phyloP scores from a whole-genome alignment of 768 basidiomycete genomes.

The Calvatia gigantea region DNA sequence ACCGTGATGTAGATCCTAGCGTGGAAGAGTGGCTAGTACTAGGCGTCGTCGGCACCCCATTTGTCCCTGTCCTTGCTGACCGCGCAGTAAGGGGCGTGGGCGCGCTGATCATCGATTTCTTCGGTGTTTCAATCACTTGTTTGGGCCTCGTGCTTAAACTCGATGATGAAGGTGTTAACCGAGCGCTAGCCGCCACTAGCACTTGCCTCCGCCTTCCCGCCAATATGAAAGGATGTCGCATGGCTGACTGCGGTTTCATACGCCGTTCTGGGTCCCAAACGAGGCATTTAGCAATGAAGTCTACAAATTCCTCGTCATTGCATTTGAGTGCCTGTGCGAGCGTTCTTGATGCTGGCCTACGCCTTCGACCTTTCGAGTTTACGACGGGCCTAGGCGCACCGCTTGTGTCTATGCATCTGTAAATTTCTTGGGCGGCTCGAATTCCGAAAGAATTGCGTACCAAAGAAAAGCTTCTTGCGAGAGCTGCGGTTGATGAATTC shows the following conservation, averaged over 20 bases:
- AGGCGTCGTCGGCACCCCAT: conserved; percentile 56
- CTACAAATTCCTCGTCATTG: conserved; percentile 93
- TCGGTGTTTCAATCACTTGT: conserved; percentile 64
- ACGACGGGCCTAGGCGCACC: conserved; percentile 92
- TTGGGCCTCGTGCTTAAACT: conserved; percentile 55
- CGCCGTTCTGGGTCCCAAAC: conserved; percentile 97
- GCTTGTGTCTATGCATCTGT: conserved; percentile 71
- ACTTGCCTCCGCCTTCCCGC: conserved; percentile 51
- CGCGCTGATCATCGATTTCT: conserved; percentile 87
- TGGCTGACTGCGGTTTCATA: conserved; percentile 88
- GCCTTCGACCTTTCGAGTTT: conserved; percentile 93
- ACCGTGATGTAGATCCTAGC: conserved; percentile 59
- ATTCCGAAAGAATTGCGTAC: conserved; percentile 43
- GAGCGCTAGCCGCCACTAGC: conserved; percentile 42
- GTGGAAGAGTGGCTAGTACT: conserved; percentile 52
- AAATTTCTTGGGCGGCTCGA: conserved; percentile 6
- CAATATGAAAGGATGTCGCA: conserved; percentile 88
- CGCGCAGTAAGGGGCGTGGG: conserved; percentile 86
- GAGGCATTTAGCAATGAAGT: conserved; percentile 97
- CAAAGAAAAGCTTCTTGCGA: conserved; percentile 94
- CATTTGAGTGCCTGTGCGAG: conserved; percentile 86
- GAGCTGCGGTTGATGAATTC: conserved; percentile 93
- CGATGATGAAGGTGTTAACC: conserved; percentile 55
- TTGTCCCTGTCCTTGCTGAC: conserved; percentile 51
- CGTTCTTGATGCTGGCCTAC: conserved; percentile 89